Evolutionary conservation across 805 yeast species (phyloP).

Genomic region (Cyberlindnera mississippiensis): DNA sequence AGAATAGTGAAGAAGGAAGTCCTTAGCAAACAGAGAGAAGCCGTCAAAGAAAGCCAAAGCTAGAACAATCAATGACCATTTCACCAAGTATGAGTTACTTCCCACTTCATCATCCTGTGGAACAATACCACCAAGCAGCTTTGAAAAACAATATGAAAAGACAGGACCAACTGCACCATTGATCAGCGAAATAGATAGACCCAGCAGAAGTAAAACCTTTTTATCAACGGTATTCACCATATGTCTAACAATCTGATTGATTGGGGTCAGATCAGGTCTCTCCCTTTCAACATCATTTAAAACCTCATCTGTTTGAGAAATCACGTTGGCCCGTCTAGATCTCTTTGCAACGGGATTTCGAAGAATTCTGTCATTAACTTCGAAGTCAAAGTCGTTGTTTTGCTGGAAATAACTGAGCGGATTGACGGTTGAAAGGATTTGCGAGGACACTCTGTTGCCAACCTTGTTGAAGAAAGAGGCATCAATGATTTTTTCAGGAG

Average conservation of each 20-base stretch:
- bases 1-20: slow-evolving; percentile 46
- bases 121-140: slow-evolving; percentile 59
- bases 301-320: background rate
- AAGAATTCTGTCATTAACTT: slow-evolving; percentile 1
- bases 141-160: slow-evolving; percentile 75
- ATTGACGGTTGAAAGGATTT: slow-evolving; percentile 19
- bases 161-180: slow-evolving; percentile 70
- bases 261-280: slow-evolving; percentile 28
- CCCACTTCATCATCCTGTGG: slow-evolving; percentile 38
- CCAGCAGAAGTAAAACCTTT: slow-evolving; percentile 37
- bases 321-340: slow-evolving; percentile 2
- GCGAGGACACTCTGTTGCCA: slow-evolving; percentile 16
- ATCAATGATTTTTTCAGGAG: background rate
- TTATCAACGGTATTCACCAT: slow-evolving; percentile 28
- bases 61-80: slow-evolving; percentile 69
- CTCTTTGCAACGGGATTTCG: slow-evolving; percentile 6
- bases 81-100: slow-evolving; percentile 33
- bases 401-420: slow-evolving; percentile 18
- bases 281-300: slow-evolving; percentile 7
- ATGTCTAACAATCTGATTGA: slow-evolving; percentile 26
- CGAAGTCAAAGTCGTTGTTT: slow-evolving; percentile 5
- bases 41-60: slow-evolving; percentile 65
- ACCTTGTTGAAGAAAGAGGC: slow-evolving; percentile 4
- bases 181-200: slow-evolving; percentile 47
- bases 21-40: slow-evolving; percentile 45